Conservation (phyloP, 768 basidiomycete species). For the Clathrus columnatus region DNA sequence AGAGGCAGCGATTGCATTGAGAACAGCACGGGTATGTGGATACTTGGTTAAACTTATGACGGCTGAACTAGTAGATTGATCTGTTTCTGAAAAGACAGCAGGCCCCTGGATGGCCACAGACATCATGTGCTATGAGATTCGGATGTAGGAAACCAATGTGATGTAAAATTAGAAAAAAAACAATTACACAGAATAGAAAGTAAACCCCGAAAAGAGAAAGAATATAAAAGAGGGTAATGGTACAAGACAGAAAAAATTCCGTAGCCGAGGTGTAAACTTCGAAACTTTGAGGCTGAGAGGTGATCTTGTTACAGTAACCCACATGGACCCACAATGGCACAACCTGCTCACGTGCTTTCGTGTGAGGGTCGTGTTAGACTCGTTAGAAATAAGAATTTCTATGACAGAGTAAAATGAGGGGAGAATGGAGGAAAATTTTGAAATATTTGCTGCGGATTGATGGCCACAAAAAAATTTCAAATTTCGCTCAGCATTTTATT, state of each 20-base stretch:
- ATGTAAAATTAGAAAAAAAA: neutral
- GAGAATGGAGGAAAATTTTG: no score
- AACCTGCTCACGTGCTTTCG: no score
- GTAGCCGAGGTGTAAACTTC: neutral
- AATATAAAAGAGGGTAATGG: neutral
- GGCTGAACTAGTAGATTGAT: neutral
- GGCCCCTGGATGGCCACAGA: neutral
- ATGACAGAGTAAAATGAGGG: neutral
- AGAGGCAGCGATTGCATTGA: constrained; percentile 64
- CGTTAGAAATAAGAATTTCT: no score
- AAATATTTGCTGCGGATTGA: no score
- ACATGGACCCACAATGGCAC: neutral
- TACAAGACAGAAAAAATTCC: neutral
- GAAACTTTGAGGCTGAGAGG: neutral
- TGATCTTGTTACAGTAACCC: neutral
- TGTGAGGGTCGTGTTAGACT: no score
- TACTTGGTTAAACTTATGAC: constrained; percentile 32
- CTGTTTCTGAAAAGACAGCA: neutral
- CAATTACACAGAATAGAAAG: neutral
- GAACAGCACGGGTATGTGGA: constrained; percentile 78
- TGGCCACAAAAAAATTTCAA: neutral
- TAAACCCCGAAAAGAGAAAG: neutral
- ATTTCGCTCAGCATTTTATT: no score
- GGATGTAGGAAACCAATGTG: neutral
- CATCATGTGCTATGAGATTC: neutral